Percentiles rank a stretch among this genome's conserved stretches.
These are phyloP conservation scores for Solanum lycopersicoides DNA, from an alignment of 257 asterid species.

Conservation along the genomic window DNA sequence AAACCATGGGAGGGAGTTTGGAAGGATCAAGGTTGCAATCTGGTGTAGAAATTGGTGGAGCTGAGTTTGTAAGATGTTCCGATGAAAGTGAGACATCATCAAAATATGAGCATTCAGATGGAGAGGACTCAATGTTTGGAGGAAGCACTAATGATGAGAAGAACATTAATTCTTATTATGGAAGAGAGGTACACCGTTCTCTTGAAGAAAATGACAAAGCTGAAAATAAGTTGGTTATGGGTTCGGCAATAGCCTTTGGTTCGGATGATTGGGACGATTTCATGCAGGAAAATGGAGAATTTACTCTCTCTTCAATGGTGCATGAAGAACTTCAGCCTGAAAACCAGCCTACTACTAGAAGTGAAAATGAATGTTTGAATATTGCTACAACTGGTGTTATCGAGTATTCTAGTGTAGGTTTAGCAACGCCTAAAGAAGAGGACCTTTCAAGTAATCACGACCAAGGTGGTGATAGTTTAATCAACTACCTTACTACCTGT, in stretches of 20 bases:
- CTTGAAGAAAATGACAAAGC: constrained; percentile 18
- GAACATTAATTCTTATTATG: constrained; percentile 17
- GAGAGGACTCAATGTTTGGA: constrained; percentile 82
- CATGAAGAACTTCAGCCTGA: constrained; percentile 23
- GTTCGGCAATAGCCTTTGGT: constrained; percentile 73
- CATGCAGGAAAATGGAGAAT: constrained; percentile 39
- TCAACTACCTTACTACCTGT: neutral
- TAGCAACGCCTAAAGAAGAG: constrained; percentile 7
- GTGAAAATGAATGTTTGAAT: constrained; percentile 13
- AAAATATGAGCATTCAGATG: constrained; percentile 60
- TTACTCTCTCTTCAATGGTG: constrained; percentile 11
- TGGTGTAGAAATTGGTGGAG: constrained; percentile 14
- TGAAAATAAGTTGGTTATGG: constrained; percentile 43
- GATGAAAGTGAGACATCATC: constrained; percentile 44
- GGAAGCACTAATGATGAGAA: constrained; percentile 50
- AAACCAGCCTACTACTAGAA: constrained; percentile 5
- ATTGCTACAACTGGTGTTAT: constrained; percentile 8
- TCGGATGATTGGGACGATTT: constrained; percentile 78
- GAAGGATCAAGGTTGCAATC: constrained; percentile 4
- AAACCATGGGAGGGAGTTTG: constrained; percentile 2
- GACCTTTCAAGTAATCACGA: constrained; percentile 9
- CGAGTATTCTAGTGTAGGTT: constrained; percentile 2
- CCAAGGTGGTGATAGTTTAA: constrained; percentile 10
- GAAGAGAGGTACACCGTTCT: constrained; percentile 6
- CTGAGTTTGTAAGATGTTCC: constrained; percentile 21